Conservation (phyloP, 352 stramenopile genomes). For the Phytophthora cajani region DNA sequence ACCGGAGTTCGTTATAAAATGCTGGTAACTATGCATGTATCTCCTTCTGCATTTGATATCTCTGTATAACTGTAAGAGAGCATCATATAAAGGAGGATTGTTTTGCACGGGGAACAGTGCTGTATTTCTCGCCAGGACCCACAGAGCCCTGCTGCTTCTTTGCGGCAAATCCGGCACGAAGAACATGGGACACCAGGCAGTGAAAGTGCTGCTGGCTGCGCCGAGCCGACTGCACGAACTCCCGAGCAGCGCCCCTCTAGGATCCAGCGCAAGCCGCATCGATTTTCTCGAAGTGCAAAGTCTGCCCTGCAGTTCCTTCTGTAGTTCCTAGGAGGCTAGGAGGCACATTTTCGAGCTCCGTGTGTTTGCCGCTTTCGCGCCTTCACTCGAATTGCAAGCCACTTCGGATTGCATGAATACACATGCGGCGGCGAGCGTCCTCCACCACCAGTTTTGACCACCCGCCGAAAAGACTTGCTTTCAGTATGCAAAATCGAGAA, state of each 20-base stretch:
- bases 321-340: too few relatives aligned
- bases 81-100: neutral
- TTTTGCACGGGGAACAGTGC: neutral
- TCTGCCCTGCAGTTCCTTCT: neutral
- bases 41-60: neutral
- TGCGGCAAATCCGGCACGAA: constrained; percentile 6
- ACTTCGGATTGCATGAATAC: neutral
- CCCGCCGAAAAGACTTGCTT: constrained; percentile 6
- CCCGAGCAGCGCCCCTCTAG: neutral
- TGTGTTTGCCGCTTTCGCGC: neutral
- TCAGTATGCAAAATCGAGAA: constrained; percentile 4
- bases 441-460: constrained; percentile 9
- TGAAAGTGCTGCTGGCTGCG: neutral
- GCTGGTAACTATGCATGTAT: too few relatives aligned
- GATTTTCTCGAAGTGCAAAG: neutral
- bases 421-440: neutral
- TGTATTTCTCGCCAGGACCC: neutral
- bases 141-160: constrained; percentile 7
- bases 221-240: neutral
- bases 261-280: neutral
- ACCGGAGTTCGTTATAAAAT: neutral
- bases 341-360: neutral
- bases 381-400: neutral
- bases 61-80: neutral
- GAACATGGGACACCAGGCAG: constrained; percentile 7